Evolutionary conservation across 2,329 filamentous ascomycete species (phyloP).

Genomic region (Blastomyces emzantsi): DNA sequence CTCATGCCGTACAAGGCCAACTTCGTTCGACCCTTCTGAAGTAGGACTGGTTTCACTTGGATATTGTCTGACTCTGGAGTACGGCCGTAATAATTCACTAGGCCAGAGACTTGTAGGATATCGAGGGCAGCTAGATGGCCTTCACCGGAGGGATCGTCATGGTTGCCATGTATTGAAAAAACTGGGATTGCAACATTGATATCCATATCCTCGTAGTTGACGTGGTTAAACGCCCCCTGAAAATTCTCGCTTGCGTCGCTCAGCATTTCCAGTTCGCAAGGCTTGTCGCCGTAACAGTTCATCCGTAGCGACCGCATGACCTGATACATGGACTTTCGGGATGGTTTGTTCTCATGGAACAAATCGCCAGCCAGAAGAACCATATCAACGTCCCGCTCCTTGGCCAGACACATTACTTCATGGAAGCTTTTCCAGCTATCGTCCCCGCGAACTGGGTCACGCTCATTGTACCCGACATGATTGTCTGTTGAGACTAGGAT

Average conservation of each 20-base stretch:
- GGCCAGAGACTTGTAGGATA: slow-evolving; percentile 76
- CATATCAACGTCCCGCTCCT: slow-evolving; percentile 91
- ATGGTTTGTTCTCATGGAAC: slow-evolving; percentile 97
- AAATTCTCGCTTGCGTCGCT: slow-evolving; percentile 91
- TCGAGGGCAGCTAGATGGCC: slow-evolving; percentile 88
- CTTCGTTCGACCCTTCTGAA: slow-evolving; percentile 91
- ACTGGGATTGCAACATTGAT: slow-evolving; percentile 97
- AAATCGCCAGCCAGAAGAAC: slow-evolving; percentile 88
- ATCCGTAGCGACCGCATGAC: slow-evolving; percentile 90
- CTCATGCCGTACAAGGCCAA: slow-evolving; percentile 88
- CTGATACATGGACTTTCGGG: slow-evolving; percentile 89
- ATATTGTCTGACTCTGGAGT: slow-evolving; percentile 91
- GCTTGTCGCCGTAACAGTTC: slow-evolving; percentile 92
- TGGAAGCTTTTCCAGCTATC: slow-evolving; percentile 97
- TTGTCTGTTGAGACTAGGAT: slow-evolving; percentile 94
- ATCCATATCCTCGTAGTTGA: slow-evolving; percentile 95
- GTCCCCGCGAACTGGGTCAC: slow-evolving; percentile 86
- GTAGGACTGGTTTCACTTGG: slow-evolving; percentile 75
- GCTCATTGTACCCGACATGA: slow-evolving; percentile 93
- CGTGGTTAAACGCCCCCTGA: slow-evolving; percentile 78
- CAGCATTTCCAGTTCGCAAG: slow-evolving; percentile 88
- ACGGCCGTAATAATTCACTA: slow-evolving; percentile 93
- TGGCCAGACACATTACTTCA: slow-evolving; percentile 85
- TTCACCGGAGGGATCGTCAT: slow-evolving; percentile 96
- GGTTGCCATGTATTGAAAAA: slow-evolving; percentile 97